Conservation (phyloP, 2,329 filamentous ascomycete species). For the Talaromyces marneffei region DNA sequence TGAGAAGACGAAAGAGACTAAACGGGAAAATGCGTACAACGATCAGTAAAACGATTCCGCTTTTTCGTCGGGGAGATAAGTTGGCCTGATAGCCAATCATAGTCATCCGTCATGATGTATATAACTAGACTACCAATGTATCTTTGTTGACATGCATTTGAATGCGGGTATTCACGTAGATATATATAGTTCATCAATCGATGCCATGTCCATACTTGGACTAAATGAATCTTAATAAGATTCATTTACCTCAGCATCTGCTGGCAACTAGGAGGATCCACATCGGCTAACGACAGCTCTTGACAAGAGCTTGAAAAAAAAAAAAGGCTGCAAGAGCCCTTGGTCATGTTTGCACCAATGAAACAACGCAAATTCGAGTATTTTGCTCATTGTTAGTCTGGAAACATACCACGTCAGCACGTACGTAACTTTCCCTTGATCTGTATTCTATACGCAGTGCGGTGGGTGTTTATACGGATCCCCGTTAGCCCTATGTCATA, state of each 20-base stretch:
- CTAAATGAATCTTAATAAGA: not conserved
- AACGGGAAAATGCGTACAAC: not conserved
- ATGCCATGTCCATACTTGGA: no score
- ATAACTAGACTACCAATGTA: no score
- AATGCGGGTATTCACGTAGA: no score
- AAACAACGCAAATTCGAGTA: not conserved
- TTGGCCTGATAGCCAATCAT: conserved; percentile 3
- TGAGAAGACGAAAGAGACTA: not conserved
- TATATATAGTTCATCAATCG: not conserved
- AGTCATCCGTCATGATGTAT: not conserved
- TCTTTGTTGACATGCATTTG: not conserved
- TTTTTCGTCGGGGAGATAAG: conserved; percentile 11
- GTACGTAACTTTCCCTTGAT: not conserved
- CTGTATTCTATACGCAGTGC: not conserved
- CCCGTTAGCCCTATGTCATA: conserved; percentile 1
- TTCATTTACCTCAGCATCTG: not conserved
- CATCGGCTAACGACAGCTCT: conserved; percentile 3
- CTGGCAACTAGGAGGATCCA: no score
- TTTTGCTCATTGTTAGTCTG: not conserved
- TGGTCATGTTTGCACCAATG: not conserved
- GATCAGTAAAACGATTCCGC: not conserved
- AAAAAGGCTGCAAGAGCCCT: not conserved
- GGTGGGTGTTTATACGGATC: not conserved
- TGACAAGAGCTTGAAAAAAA: conserved; percentile 1
- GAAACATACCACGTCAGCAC: not conserved